Evolutionary conservation across 2,329 filamentous ascomycete species (phyloP), one percentile per base, ranked within the genome.

Genomic region (Nemania sp.): DNA sequence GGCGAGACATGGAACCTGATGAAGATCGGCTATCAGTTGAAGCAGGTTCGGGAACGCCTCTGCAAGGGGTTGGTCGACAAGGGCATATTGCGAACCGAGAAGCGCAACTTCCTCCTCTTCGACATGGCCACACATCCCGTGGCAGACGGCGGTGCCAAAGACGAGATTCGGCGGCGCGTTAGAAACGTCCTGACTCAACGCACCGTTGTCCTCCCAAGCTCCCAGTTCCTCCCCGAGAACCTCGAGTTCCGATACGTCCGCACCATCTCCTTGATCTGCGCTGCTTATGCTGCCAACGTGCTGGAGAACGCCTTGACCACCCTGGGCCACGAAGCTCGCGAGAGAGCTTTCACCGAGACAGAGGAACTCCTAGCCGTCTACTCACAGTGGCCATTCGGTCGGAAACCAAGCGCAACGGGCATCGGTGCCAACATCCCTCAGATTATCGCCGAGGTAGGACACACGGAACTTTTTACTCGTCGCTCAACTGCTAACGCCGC

Each of bases 11-110:
- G 95, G 95, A 99, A 99, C 76, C 81, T 99, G 67, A 98, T 99
- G 95, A 99, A 99, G 83, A 99, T 99, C 71, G 95, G 95, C 75
- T 99, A 99, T 79, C 95, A 99, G 81, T 85, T 99, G 70, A 99
- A 99, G 81, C 95, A 99, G 83, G 95, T 99, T 60, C 92, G 95
- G 74, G 95, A 99, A 81, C 91, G 95, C 59, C 85, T 99, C 59
- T 94, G 93, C 73, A 99, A 99, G 79, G 95, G 95, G 35, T 87
- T 99, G 47, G 95, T 99, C 66, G 95, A 99, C 81, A 99, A 99
- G 81, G 95, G 95, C 73, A 97, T 99, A 75, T 86, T 99, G 60
- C 91, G 95, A 71, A 99, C 95, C 63, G 95, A 99, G 79, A 99
- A 99, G 83, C 92, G 92, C 79, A 99, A 99, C 82, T 99, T 99